These are phyloP conservation scores for Coprinopsis cinerea DNA, from an alignment of 768 basidiomycete genomes.

Conservation along the genomic window DNA sequence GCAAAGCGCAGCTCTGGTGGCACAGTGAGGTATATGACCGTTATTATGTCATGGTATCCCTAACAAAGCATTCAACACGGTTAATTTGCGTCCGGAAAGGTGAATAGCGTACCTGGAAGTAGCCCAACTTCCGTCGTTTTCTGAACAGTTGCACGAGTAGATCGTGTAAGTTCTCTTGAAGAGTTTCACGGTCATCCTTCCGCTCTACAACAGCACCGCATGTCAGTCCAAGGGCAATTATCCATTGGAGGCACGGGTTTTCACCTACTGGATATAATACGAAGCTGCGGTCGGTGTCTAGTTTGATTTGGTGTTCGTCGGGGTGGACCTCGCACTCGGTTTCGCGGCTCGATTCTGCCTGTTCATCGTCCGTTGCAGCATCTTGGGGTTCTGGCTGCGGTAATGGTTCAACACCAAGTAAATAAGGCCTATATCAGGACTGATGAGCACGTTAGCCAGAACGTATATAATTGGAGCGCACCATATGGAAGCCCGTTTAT, in stretches of 20 bases:
- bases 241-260: slow-evolving; percentile 15
- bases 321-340: slow-evolving; percentile 37
- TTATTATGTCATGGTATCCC: slow-evolving; percentile 92
- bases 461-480: slow-evolving; percentile 20
- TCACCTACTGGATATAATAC: slow-evolving; percentile 88
- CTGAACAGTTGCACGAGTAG: slow-evolving; percentile 75
- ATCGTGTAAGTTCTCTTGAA: slow-evolving; percentile 62
- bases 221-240: not conserved
- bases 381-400: slow-evolving; percentile 4
- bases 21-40: slow-evolving; percentile 74
- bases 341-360: slow-evolving; percentile 6
- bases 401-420: slow-evolving; percentile 18
- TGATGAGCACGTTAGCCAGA: not conserved
- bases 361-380: slow-evolving; percentile 10
- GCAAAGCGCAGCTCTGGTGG: slow-evolving; percentile 51
- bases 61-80: slow-evolving; percentile 23
- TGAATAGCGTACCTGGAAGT: slow-evolving; percentile 61
- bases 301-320: slow-evolving; percentile 82
- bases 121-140: slow-evolving; percentile 63
- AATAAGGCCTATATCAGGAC: slow-evolving; percentile 19
- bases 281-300: slow-evolving; percentile 92
- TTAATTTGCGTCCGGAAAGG: not conserved
- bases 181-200: slow-evolving; percentile 37
- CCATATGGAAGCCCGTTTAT: slow-evolving; percentile 53
- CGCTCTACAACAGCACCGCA: slow-evolving; percentile 11